A percentile compares a stretch with the other conserved stretches of the same genome.
These are phyloP conservation scores for Aaosphaeria arxii DNA, from an alignment of 2,329 filamentous ascomycete species.

Conservation along the genomic window DNA sequence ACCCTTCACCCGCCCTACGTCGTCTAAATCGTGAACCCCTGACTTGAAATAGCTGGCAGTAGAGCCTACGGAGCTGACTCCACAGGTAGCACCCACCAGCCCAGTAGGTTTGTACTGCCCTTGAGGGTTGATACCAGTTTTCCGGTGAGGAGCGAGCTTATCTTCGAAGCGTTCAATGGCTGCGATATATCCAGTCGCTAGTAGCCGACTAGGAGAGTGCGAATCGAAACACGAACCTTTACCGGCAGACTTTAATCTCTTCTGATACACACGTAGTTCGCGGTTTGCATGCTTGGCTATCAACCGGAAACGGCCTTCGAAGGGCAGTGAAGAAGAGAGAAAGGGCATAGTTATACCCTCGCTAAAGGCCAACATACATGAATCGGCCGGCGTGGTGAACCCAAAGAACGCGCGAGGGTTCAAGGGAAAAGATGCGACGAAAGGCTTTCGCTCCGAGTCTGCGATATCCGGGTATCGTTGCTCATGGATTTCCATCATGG, in stretches of 20 bases:
- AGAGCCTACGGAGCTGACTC: constrained; percentile 43
- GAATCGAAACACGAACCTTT: constrained; percentile 23
- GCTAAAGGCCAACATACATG: constrained; percentile 48
- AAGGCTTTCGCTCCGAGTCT: constrained; percentile 29
- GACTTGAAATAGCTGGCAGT: constrained; percentile 31
- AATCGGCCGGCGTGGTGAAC: constrained; percentile 37
- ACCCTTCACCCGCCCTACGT: constrained; percentile 15
- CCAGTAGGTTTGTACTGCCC: constrained; percentile 33
- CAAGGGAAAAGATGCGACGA: constrained; percentile 46
- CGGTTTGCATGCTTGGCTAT: constrained; percentile 41
- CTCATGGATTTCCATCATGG: constrained; percentile 47
- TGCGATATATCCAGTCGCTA: constrained; percentile 44
- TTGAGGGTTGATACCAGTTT: constrained; percentile 33
- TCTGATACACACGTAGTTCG: constrained; percentile 45
- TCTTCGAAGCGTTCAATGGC: constrained; percentile 37
- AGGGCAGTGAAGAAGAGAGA: constrained; percentile 30
- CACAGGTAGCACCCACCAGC: constrained; percentile 41
- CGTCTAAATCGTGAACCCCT: constrained; percentile 20
- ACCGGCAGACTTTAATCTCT: constrained; percentile 26
- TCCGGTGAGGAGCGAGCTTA: constrained; percentile 30
- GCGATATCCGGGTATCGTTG: constrained; percentile 23
- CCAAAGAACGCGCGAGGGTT: constrained; percentile 46
- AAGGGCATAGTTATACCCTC: constrained; percentile 47
- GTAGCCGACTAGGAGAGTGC: constrained; percentile 38
- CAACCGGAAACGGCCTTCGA: constrained; percentile 39